phyloP scores from a whole-genome alignment of 495 filamentous ascomycete species.

The Aspergillus campestris region DNA sequence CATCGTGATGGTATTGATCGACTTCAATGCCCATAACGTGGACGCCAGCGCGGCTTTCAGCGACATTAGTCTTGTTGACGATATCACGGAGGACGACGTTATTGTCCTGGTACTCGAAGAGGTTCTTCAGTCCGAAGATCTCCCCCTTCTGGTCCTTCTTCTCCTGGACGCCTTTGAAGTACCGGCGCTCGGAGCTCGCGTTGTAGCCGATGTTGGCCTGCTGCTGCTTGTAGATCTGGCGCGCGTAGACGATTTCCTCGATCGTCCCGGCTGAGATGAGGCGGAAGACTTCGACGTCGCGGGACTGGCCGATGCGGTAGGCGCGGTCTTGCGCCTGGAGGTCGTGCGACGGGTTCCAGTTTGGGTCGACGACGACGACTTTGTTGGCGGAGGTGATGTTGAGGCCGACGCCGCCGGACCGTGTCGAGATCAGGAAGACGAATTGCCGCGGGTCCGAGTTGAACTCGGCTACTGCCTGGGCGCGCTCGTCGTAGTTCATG shows the following conservation, averaged over 20 bases:
- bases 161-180: constrained; percentile 92
- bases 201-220: constrained; percentile 97
- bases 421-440: constrained; percentile 92
- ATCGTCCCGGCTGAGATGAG: constrained; percentile 90
- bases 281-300: constrained; percentile 94
- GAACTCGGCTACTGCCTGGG: constrained; percentile 76
- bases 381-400: constrained; percentile 99
- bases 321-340: constrained; percentile 95
- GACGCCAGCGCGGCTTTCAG: constrained; percentile 83
- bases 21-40: constrained; percentile 66
- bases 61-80: constrained; percentile 95
- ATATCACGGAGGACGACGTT: constrained; percentile 80
- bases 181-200: constrained; percentile 81
- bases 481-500: constrained; percentile 78
- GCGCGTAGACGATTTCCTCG: constrained; percentile 93
- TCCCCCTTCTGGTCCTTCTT: constrained; percentile 76
- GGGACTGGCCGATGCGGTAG: constrained; percentile 86
- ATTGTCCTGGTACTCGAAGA: constrained; percentile 77
- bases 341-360: constrained; percentile 94
- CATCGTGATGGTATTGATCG: constrained; percentile 28
- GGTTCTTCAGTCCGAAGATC: constrained; percentile 82
- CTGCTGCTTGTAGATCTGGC: constrained; percentile 98
- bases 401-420: constrained; percentile 79
- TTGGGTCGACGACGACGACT: constrained; percentile 93
- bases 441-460: constrained; percentile 85